Conservation (phyloP, 257 asterid genomes). For the Plantago ovata region DNA sequence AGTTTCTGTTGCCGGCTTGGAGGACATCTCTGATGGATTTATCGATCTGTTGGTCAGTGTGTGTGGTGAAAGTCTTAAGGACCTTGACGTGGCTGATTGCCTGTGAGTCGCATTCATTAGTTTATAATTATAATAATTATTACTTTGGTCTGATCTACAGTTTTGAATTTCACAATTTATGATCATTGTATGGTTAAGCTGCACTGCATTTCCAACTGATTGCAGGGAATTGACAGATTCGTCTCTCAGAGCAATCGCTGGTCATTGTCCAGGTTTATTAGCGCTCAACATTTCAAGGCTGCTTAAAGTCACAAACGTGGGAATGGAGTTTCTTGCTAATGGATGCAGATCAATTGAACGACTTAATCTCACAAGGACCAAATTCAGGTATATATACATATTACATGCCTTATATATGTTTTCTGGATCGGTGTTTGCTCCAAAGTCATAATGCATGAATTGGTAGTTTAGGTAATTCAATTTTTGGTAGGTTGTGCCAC, state of each 20-base stretch:
- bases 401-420: too few species aligned
- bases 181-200: constrained; percentile 9
- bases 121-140: too few species aligned
- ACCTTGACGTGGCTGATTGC: constrained; percentile 66
- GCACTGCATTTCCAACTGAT: constrained; percentile 13
- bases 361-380: constrained; percentile 49
- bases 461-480: too few species aligned
- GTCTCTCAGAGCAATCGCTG: constrained; percentile 54
- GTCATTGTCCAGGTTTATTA: constrained; percentile 44
- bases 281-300: constrained; percentile 59
- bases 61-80: constrained; percentile 56
- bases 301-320: constrained; percentile 48
- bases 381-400: constrained; percentile 47
- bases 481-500: background rate
- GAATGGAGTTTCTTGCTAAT: constrained; percentile 63
- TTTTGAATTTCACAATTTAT: too few species aligned
- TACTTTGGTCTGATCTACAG: too few species aligned
- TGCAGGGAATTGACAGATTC: constrained; percentile 65
- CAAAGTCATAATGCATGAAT: background rate
- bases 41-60: constrained; percentile 31
- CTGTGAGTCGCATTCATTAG: too few species aligned
- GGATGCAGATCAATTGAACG: constrained; percentile 58
- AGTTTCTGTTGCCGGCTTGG: constrained; percentile 68
- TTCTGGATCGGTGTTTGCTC: too few species aligned
- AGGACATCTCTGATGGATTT: constrained; percentile 46